phyloP scores from a whole-genome alignment of 768 basidiomycete genomes.

The Boletus sensibilis region DNA sequence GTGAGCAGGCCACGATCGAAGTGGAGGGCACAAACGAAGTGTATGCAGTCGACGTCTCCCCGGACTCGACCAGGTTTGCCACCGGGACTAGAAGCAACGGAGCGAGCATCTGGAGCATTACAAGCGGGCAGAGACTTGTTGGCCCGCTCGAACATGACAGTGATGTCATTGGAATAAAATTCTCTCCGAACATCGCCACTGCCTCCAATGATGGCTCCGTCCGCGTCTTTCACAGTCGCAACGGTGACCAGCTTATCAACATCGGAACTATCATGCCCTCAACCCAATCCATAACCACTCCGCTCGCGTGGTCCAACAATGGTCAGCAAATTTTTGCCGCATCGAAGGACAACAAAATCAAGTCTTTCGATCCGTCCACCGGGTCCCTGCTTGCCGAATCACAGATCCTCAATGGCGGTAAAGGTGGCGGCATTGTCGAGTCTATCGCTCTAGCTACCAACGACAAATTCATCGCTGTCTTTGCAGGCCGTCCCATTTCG shows the following conservation, averaged over 20 bases:
- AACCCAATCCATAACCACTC: not conserved
- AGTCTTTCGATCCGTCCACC: too few relatives aligned
- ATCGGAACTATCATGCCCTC: not conserved
- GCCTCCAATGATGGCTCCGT: not conserved
- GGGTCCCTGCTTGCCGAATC: not conserved
- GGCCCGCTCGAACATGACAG: not conserved
- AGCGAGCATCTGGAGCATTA: not conserved
- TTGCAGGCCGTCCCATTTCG: not conserved
- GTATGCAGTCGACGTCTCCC: not conserved
- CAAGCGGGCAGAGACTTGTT: not conserved
- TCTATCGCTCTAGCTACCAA: not conserved
- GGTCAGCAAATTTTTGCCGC: not conserved
- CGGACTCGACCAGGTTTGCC: not conserved
- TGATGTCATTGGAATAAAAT: not conserved
- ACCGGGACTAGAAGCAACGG: rapidly evolving
- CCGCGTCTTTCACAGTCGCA: not conserved
- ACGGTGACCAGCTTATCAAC: not conserved
- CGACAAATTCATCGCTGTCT: not conserved
- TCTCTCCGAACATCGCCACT: not conserved
- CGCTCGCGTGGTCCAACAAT: not conserved
- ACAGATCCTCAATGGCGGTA: not conserved
- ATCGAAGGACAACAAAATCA: not conserved
- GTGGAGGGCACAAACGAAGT: not conserved
- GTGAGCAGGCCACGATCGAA: too few relatives aligned
- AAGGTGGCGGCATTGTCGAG: rapidly evolving